Conservation (phyloP, 176 grass and related monocot genomes). For the Rhynchospora pubera region DNA sequence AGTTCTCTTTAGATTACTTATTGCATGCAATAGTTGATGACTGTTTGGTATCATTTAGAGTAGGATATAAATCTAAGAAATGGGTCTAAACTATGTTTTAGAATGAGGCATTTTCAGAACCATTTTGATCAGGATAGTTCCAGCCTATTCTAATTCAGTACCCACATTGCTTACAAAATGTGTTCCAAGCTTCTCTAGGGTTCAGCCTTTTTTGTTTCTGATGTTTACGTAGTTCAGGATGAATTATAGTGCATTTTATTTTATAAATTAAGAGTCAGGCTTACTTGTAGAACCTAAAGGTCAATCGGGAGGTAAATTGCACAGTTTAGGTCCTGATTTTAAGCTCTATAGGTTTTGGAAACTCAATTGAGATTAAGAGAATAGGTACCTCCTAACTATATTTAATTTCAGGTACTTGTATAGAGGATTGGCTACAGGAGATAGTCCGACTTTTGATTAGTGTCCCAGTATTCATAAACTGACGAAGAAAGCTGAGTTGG, state of each 20-base stretch:
- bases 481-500: constrained; percentile 70
- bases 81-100: neutral
- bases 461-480: constrained; percentile 98
- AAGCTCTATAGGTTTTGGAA: neutral
- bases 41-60: neutral
- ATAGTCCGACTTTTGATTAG: constrained; percentile 76
- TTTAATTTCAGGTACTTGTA: constrained; percentile 63
- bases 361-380: neutral
- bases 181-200: neutral
- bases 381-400: neutral
- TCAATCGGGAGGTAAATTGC: neutral
- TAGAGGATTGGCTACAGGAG: constrained; percentile 83
- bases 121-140: neutral
- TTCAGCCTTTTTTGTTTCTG: neutral
- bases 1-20: neutral
- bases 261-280: neutral
- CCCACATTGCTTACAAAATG: neutral
- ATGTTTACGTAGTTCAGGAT: neutral
- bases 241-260: neutral
- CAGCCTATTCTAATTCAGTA: neutral
- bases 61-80: neutral
- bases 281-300: neutral
- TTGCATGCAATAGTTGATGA: neutral
- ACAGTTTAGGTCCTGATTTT: neutral
- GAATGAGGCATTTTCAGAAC: neutral